Conservation (phyloP, 1,284 basidiomycete genomes). For the Hemileia vastatrix region DNA sequence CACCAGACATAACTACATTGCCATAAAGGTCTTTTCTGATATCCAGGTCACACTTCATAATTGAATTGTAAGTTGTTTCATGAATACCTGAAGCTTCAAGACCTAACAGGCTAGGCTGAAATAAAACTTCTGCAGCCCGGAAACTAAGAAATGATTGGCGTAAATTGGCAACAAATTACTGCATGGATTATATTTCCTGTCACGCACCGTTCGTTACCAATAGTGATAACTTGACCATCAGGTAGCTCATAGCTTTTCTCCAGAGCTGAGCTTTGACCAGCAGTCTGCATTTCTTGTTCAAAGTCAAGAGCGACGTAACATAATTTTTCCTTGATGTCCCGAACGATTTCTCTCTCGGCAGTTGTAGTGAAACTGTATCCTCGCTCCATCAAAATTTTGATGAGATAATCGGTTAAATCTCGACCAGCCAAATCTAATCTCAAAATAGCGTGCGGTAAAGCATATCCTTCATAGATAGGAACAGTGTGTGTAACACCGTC, state of each 20-base stretch:
- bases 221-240: slow-evolving; percentile 92
- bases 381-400: slow-evolving; percentile 87
- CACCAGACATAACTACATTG: slow-evolving; percentile 88
- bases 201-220: slow-evolving; percentile 76
- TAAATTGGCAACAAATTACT: no score
- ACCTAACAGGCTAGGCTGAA: slow-evolving; percentile 90
- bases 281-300: slow-evolving; percentile 88
- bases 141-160: slow-evolving; percentile 63
- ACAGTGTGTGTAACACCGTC: slow-evolving; percentile 90
- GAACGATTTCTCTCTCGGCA: slow-evolving; percentile 88
- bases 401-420: slow-evolving; percentile 83
- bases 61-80: slow-evolving; percentile 86
- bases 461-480: slow-evolving; percentile 91
- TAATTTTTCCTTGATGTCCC: slow-evolving; percentile 97
- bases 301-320: slow-evolving; percentile 96
- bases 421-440: slow-evolving; percentile 91
- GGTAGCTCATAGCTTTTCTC: slow-evolving; percentile 96
- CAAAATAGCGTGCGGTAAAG: slow-evolving; percentile 85
- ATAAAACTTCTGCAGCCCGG: slow-evolving; percentile 92
- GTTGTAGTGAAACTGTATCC: slow-evolving; percentile 89
- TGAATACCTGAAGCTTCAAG: slow-evolving; percentile 90
- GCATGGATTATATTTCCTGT: not conserved
- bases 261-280: slow-evolving; percentile 77
- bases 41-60: slow-evolving; percentile 60
- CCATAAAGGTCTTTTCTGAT: slow-evolving; percentile 73